Percentiles rank a stretch among this genome's conserved stretches.
These are phyloP conservation scores for Triticum dicoccoides DNA, from an alignment of 176 grass and related monocot species.

Conservation along the genomic window DNA sequence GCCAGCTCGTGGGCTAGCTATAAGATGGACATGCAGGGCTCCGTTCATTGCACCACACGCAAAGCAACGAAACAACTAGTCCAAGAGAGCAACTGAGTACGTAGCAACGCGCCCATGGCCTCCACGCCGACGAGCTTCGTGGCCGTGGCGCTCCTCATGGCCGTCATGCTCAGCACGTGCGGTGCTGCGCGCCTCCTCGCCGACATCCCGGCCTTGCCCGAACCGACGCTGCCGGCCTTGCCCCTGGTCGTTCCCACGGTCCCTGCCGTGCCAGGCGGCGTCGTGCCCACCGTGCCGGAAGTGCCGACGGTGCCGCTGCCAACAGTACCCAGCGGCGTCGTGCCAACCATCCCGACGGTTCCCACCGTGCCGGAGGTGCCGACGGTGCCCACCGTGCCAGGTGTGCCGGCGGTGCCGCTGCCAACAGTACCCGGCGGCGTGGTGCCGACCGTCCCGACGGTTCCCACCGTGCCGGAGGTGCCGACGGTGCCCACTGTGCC, in stretches of 20 bases:
- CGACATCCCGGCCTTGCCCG: not conserved
- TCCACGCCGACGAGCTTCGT: slow-evolving; percentile 20
- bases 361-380: no score
- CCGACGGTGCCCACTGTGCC: not conserved
- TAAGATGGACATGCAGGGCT: slow-evolving; percentile 28
- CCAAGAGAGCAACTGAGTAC: not conserved
- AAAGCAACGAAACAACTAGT: not conserved
- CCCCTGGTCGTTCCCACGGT: not conserved
- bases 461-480: not conserved
- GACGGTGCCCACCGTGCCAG: no score
- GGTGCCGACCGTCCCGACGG: not conserved
- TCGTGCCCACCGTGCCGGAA: not conserved
- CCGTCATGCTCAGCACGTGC: slow-evolving; percentile 11
- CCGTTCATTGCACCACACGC: not conserved
- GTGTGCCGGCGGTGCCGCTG: no score
- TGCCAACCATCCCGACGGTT: no score
- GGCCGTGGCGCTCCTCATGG: slow-evolving; percentile 9
- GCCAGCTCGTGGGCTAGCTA: slow-evolving; percentile 15
- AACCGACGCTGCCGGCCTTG: not conserved
- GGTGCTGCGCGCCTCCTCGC: slow-evolving; percentile 36
- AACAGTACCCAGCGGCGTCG: not conserved
- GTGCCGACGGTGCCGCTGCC: not conserved
- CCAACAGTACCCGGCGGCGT: no score
- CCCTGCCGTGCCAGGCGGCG: not conserved
- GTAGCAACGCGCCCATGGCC: not conserved